Base-by-base conservation (phyloP, 2,329 filamentous ascomycete species). In the Ophiostoma triangulosporum region DNA sequence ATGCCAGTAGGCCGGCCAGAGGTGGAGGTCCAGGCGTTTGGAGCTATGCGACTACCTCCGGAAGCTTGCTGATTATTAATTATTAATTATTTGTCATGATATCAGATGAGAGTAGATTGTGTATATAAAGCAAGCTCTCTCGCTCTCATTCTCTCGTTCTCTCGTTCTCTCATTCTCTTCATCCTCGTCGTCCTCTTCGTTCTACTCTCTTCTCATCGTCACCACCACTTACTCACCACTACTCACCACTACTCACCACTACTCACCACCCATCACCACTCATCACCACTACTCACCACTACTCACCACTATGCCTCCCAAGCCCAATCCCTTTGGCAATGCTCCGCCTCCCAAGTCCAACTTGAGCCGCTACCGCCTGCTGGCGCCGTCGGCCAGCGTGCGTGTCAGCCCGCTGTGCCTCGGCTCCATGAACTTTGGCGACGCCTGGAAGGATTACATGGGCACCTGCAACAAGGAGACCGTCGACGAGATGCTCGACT, bases 341-440 rank as follows among this genome's bases (percentile, higher is more conserved):
- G 70, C 75, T 6, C 70, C 75, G 4, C 66, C 73, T 4, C 74
- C 80, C 26, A 73, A 77, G 64, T 81, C 80, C 54, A 75, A 78
- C 53, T 66, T 87, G 58, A 80, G 72, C 56, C 75, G 79, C 52
- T 84, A 86, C 60, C 79, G 83, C 6, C 66, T 87, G 46, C 74
- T 88, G 12, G 77, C 83, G 1, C 81, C 83, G 9, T 77, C 73
- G 0, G 83, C 84, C 2, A 74, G 76, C 0, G 72, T 87, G 22
- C 72, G 80, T 31, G 82, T 86, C n/a, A 83, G 78, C 57, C 83
- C 83, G 4, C 64, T 87, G 0, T 80, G 76, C 43, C 72, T 88
- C 2, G 83, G 81, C 11, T 70, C 71, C 51, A 83, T 84, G 79
- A 80, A 76, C 65, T 80, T 85, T 66, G 81, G 81, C 45, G 67